These are phyloP conservation scores for Mrakia frigida DNA, from an alignment of 768 basidiomycete genomes.

Conservation along the genomic window DNA sequence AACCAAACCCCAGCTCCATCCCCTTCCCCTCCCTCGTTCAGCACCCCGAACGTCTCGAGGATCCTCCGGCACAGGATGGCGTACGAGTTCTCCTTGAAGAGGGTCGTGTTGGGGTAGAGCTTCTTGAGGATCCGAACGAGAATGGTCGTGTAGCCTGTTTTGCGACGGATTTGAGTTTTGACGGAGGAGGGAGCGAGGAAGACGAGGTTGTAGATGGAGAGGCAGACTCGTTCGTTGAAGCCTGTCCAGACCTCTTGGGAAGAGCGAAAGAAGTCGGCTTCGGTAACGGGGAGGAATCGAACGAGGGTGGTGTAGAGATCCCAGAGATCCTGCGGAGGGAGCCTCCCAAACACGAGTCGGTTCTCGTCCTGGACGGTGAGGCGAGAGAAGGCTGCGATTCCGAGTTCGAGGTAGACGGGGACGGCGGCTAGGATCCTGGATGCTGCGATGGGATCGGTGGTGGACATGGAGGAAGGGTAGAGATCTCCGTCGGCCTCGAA, in stretches of 20 bases:
- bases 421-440: constrained; percentile 38
- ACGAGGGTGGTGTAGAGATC: constrained; percentile 64
- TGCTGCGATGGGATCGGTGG: constrained; percentile 44
- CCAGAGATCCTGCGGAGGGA: constrained; percentile 59
- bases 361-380: constrained; percentile 71
- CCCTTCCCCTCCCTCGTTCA: constrained; percentile 22
- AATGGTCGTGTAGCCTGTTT: constrained; percentile 53
- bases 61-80: constrained; percentile 42
- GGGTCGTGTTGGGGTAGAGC: constrained; percentile 14
- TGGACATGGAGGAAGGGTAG: constrained; percentile 48
- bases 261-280: constrained; percentile 58
- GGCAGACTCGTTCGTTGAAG: constrained; percentile 69
- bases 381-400: constrained; percentile 79
- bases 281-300: constrained; percentile 74
- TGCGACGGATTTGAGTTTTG: constrained; percentile 55
- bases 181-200: constrained; percentile 73
- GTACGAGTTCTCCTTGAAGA: constrained; percentile 37
- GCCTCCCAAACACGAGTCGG: constrained; percentile 62
- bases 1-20: constrained; percentile 12
- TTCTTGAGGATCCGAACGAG: constrained; percentile 48
- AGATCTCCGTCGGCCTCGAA: constrained; percentile 58
- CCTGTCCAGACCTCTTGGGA: constrained; percentile 62
- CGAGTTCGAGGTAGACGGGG: constrained; percentile 53
- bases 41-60: constrained; percentile 46
- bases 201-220: constrained; percentile 78